These are phyloP conservation scores for Puya raimondii DNA, from an alignment of 176 grass and related monocot species.

Conservation along the genomic window DNA sequence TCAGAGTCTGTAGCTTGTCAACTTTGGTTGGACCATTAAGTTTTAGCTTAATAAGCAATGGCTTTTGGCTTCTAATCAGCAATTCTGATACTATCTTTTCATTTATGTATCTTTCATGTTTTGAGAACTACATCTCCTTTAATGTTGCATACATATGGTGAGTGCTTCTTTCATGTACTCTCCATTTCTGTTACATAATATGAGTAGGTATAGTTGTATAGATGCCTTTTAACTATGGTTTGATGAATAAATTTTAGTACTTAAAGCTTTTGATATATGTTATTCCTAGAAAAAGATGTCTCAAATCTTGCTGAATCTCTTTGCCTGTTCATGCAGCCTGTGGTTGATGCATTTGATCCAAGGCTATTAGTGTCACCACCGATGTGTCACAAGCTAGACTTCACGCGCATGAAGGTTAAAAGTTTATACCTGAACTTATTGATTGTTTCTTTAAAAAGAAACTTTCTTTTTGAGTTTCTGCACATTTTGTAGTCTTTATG, in stretches of 20 bases:
- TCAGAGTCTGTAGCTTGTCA: not conserved
- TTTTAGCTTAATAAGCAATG: not conserved
- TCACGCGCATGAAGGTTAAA: constrained; percentile 81
- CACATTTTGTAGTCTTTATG: not conserved
- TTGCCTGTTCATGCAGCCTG: constrained; percentile 56
- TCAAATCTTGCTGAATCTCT: not conserved
- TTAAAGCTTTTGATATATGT: not conserved
- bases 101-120: not conserved
- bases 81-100: not conserved
- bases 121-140: not conserved
- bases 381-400: constrained; percentile 65
- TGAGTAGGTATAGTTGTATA: no score
- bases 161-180: not conserved
- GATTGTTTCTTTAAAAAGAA: no score
- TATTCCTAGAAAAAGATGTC: not conserved
- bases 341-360: constrained; percentile 98
- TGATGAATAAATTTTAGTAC: not conserved
- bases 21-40: not conserved
- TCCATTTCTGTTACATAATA: no score
- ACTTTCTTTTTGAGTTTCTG: constrained; percentile 1
- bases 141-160: not conserved
- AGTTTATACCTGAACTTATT: not conserved
- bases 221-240: not conserved
- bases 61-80: not conserved
- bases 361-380: constrained; percentile 79